Base-by-base conservation (phyloP, 75 land plant species). In the Cupressus sempervirens region DNA sequence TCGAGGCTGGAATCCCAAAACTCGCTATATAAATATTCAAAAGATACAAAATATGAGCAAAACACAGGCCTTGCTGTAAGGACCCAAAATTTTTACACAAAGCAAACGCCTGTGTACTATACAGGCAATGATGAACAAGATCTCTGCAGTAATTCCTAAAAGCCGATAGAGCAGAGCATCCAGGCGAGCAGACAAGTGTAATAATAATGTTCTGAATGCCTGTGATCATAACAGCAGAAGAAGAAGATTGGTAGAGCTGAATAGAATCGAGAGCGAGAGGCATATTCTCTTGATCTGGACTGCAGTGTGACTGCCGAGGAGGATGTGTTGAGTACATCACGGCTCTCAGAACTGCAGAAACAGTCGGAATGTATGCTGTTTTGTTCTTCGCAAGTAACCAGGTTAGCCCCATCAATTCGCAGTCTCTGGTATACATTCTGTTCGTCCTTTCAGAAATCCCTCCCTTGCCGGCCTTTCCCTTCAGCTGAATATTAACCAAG, bases 261-360 rank as follows among this genome's bases (percentile, higher is more conserved):
- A 91, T 81, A 1, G 93, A 93, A 75, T 93, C 95, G 73, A 93
- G 90, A 86, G 96, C 96, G 35, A 95, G 91, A 16, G 96, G 96
- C 96, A 95, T 95, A 91, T 93, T 93, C 65, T 92, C 94, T 56
- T 91, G 90, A 88, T 95, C 95, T 26, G 92, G 93, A 82, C 95
- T 93, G 89, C 96, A 95, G 36, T 32, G 40, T 45, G 89, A 81
- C 86, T 82, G 85, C 84, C 84, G 89, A 2, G 91, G 86, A 0
- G 92, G 89, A 83, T 94, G 93, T 0, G 84, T 56, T 20, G 88
- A 91, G 92, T 93, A 95, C 89, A 95, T 87, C 20, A 95, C 82
- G 82, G 97, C 97, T 36, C 97, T 93, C 48, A 95, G 82, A 52
- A 94, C 96, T 0, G 96, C 94, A 13, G 97, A 94, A 2, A 94